Percentiles rank a stretch among this genome's conserved stretches.
Evolutionary conservation across 169 alveolate species (phyloP).

Genomic region (Plasmodium cynomolgi): DNA sequence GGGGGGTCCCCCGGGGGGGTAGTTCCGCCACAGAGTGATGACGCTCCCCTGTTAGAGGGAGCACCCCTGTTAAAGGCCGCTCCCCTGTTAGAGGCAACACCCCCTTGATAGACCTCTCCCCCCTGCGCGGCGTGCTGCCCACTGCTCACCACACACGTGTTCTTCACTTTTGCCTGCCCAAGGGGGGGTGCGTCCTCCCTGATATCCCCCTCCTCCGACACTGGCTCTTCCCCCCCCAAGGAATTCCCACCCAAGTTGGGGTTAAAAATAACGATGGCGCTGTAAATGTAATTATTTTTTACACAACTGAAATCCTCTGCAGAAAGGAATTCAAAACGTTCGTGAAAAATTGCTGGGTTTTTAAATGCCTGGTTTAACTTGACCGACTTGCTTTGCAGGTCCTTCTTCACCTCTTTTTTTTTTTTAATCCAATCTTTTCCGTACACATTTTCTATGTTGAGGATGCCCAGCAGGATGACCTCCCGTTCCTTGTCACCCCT

Average conservation of each 20-base stretch:
- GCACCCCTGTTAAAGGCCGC: too few species aligned
- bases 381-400: slow-evolving; percentile 16
- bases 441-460: slow-evolving; percentile 43
- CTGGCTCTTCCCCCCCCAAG: background rate
- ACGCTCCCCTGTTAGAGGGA: too few species aligned
- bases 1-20: background rate
- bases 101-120: too few species aligned
- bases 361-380: slow-evolving; percentile 56
- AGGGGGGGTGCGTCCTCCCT: background rate
- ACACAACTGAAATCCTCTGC: slow-evolving; percentile 39
- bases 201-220: background rate
- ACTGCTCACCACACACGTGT: background rate
- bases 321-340: slow-evolving; percentile 38
- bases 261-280: slow-evolving; percentile 55
- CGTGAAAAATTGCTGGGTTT: slow-evolving; percentile 33
- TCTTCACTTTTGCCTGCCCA: background rate
- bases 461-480: slow-evolving; percentile 28
- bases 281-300: slow-evolving; percentile 47
- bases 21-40: background rate
- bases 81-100: too few species aligned
- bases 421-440: slow-evolving; percentile 34
- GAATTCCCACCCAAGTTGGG: slow-evolving; percentile 8
- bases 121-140: background rate
- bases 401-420: slow-evolving; percentile 51
- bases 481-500: slow-evolving; percentile 40